Evolutionary conservation across 768 basidiomycete genomes (phyloP), one percentile per base, ranked within the genome.

Genomic region (Xerocomellus chrysenteron): DNA sequence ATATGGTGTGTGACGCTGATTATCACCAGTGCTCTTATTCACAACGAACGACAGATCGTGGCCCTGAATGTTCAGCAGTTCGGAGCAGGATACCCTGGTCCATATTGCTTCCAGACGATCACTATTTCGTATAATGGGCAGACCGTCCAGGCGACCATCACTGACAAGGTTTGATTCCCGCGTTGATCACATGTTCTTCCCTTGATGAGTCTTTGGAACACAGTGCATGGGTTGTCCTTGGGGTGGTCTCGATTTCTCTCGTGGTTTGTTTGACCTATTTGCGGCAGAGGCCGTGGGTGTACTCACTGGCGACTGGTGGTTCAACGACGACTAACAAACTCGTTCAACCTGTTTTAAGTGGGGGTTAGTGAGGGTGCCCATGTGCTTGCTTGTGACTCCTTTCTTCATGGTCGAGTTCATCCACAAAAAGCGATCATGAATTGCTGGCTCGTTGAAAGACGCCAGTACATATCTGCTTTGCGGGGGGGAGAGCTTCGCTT

Each of bases 221-320:
- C 64, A 88, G 81, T 90, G 88, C 65, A 82, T 83, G 39, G 80
- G 78, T 21, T 92, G 90, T 67, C 81, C 82, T 14, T 80, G 73
- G 55, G 80, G 79, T 45, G 88, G 82, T 36, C 81, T 92, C 28
- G 90, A 92, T 69, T 73, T 91, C 33, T 84, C 84, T 26, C 68
- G 73, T n/a, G 83, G 84, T 42, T 76, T 92, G 47, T 92, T 92
- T 74, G 52, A 68, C 21, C 72, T 64, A 71, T 88, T 91, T 67
- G 84, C 79, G 6, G 17, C 67, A 11, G 66, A 76, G 47, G 60
- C 63, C 43, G 63, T 50, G 7, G 90, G 89, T 42, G 79, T 87
- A 13, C 73, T 91, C 54, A 73, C 76, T 55, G 86, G 83, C 47
- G 61, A 68, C 6, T 92, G 90, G 90, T 75, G 63, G 53, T 86